Conservation (phyloP, 1,284 basidiomycete genomes). For the Ceratobasidium sp. region DNA sequence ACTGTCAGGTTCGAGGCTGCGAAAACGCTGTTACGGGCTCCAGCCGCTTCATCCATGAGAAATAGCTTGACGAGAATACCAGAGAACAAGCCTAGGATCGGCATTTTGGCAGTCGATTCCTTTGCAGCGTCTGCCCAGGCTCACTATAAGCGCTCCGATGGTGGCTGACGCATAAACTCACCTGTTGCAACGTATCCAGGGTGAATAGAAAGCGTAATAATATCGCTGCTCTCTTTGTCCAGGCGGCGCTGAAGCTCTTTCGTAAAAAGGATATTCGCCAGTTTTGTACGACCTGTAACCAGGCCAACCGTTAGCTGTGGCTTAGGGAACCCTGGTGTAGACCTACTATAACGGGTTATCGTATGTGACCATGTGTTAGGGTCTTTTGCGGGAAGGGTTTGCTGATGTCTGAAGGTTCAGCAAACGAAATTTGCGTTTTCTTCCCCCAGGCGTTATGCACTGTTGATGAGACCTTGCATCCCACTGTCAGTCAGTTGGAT, state of each 20-base stretch:
- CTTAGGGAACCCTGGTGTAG: not conserved
- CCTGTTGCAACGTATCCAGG: slow-evolving; percentile 52
- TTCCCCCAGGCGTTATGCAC: slow-evolving; percentile 31
- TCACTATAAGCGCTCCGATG: slow-evolving; percentile 38
- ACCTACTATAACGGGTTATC: slow-evolving; percentile 33
- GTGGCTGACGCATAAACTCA: slow-evolving; percentile 44
- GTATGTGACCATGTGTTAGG: slow-evolving; percentile 19
- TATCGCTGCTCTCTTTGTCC: slow-evolving; percentile 45
- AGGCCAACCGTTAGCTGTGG: not conserved
- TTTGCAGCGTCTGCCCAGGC: not conserved
- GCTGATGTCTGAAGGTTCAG: slow-evolving; percentile 15
- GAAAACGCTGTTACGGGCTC: slow-evolving; percentile 54
- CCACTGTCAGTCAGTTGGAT: not conserved
- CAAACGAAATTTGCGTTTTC: slow-evolving; percentile 15
- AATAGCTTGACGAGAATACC: slow-evolving; percentile 48
- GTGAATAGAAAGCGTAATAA: slow-evolving; percentile 48
- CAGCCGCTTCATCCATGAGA: slow-evolving; percentile 52
- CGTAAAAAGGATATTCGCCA: slow-evolving; percentile 47
- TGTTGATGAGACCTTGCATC: slow-evolving; percentile 26
- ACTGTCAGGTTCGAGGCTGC: slow-evolving; percentile 56
- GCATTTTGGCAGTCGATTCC: slow-evolving; percentile 38
- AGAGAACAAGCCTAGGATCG: slow-evolving; percentile 43
- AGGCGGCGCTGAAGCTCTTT: slow-evolving; percentile 47
- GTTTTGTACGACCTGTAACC: slow-evolving; percentile 49
- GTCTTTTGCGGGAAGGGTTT: slow-evolving; percentile 28